Evolutionary conservation across 257 asterid species (phyloP).

Genomic region (Nemophila menziesii): DNA sequence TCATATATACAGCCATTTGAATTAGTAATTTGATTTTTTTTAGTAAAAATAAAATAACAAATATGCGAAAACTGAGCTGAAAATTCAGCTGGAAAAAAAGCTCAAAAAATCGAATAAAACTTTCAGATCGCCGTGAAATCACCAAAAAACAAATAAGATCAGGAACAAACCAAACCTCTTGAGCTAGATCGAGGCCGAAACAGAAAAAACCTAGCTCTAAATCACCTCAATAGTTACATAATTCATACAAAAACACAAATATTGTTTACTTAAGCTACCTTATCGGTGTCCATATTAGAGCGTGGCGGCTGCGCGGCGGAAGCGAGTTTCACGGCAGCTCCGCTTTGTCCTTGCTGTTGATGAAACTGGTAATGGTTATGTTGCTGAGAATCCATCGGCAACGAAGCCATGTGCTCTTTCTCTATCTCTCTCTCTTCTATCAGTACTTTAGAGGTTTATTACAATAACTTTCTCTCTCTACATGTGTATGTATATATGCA

Average conservation of each 20-base stretch:
- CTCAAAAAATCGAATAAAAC: background rate
- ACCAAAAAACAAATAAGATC: conserved; percentile 17
- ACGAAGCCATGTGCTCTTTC: conserved; percentile 48
- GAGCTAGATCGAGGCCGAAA: background rate
- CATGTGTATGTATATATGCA: background rate
- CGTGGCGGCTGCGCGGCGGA: conserved; percentile 6
- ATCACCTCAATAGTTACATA: background rate
- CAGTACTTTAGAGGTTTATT: background rate
- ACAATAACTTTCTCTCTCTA: background rate
- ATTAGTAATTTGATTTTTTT: no score
- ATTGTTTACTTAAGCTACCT: conserved; percentile 19
- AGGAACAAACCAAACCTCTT: background rate
- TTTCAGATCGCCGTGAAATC: conserved; percentile 11
- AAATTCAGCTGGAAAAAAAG: background rate
- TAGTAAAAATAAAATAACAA: no score
- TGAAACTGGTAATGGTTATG: conserved; percentile 19
- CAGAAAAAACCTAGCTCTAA: background rate
- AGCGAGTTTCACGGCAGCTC: conserved; percentile 24
- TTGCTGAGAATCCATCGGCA: conserved; percentile 55
- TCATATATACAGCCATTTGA: no score
- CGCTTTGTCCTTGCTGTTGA: conserved; percentile 20
- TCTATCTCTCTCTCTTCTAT: conserved; percentile 10
- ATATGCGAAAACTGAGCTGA: no score
- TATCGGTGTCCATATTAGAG: conserved; percentile 34
- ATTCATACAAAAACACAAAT: background rate